A percentile compares a stretch with the other conserved stretches of the same genome.
These are phyloP conservation scores for Phytophthora tentaculata DNA, from an alignment of 352 stramenopile genomes.

Conservation along the genomic window DNA sequence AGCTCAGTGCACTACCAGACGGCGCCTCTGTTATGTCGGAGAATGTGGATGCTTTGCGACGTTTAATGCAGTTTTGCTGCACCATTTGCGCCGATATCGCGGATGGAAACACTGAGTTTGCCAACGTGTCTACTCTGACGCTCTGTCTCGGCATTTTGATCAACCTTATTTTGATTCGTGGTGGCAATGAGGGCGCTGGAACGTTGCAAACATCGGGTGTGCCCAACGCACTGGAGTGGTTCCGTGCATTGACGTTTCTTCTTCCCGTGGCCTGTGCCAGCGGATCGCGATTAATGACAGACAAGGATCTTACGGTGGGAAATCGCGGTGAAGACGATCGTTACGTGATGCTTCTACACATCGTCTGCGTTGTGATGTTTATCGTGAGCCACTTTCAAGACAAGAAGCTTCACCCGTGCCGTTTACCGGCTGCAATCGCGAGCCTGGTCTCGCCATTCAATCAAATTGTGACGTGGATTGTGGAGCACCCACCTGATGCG, in stretches of 20 bases:
- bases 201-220: conserved; percentile 35
- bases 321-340: conserved; percentile 75
- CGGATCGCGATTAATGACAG: conserved; percentile 50
- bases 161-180: conserved; percentile 77
- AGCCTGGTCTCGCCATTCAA: conserved; percentile 70
- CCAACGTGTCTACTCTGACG: conserved; percentile 72
- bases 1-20: conserved; percentile 72
- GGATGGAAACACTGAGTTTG: conserved; percentile 49
- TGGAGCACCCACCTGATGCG: conserved; percentile 57
- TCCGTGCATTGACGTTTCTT: conserved; percentile 71
- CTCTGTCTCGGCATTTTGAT: conserved; percentile 80
- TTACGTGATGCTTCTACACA: conserved; percentile 82
- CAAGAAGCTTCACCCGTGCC: conserved; percentile 46
- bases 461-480: conserved; percentile 58
- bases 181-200: conserved; percentile 35
- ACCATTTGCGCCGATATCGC: conserved; percentile 67
- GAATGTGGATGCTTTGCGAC: conserved; percentile 62
- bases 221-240: conserved; percentile 71
- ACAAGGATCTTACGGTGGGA: conserved; percentile 54
- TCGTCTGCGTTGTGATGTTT: conserved; percentile 72
- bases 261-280: conserved; percentile 79
- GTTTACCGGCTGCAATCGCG: conserved; percentile 42
- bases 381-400: conserved; percentile 67
- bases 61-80: conserved; percentile 81
- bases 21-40: conserved; percentile 65